Evolutionary conservation across 1,284 basidiomycete species (phyloP), one percentile per base, ranked within the genome.

Genomic region (Mrakiaceae sp.): DNA sequence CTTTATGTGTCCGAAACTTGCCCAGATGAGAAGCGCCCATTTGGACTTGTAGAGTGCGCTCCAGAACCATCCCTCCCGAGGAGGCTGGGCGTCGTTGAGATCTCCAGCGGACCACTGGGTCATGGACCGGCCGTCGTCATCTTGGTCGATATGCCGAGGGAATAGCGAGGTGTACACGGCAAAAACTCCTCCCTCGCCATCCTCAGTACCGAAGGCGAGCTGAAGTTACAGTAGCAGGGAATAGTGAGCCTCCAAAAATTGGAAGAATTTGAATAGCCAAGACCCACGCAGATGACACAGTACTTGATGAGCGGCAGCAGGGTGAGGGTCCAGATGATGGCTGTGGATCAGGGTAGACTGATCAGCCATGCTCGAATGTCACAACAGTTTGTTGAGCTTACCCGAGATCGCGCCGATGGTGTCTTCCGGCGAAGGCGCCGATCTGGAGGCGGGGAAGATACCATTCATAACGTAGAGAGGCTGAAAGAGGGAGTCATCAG

Each of bases 291-390:
- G 27, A 27, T 27, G 42, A 44, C 4, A 3, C 9, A 14, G 70
- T 86, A 86, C 84, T 86, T 86, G 50, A 83, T 49, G 51, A 86
- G 71, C 10, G 84, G 83, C n/a, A 86, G 69, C 42, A 86, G 74
- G 0, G 83, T 82, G 53, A 87, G 27, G 27, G 27, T 27, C 27
- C 27, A 79, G 81, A 44, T 84, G 68, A 5, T 80, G 12, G 50
- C 49, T 3, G 27, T 16, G 39, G 27, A 27, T 27, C 27, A 27
- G 27, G 27, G 27, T 27, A 27, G 27, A 27, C 27, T 27, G 27
- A 27, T 27, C 27, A 27, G 27, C 27, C 27, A 27, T 27, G 27
- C 27, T 27, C 27, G 27, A 27, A 27, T 27, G 27, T 27, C 27
- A 27, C 1, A 27, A 27, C 27, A 27, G 27, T 27, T 27, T 27